phyloP scores from a whole-genome alignment of 2,329 filamentous ascomycete genomes.

The Penicillium polonicum region DNA sequence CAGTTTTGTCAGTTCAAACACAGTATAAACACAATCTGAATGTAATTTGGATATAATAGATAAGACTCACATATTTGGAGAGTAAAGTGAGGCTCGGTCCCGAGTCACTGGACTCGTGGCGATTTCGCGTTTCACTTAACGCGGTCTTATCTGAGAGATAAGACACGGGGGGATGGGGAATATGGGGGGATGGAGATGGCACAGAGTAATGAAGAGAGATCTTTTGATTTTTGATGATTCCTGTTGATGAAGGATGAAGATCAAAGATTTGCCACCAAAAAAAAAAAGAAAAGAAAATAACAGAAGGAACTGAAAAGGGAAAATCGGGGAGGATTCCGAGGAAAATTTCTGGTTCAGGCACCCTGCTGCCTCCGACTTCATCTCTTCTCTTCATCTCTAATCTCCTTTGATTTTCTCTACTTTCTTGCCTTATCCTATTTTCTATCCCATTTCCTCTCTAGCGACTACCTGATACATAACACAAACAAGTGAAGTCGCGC shows the following conservation, averaged over 20 bases:
- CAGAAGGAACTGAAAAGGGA: conserved; percentile 5
- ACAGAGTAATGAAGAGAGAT: not conserved
- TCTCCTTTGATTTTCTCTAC: not conserved
- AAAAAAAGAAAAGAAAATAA: not conserved
- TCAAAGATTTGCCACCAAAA: not conserved
- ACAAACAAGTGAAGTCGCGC: not conserved
- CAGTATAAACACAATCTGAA: not conserved
- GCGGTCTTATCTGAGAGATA: conserved; percentile 29
- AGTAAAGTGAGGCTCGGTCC: not conserved
- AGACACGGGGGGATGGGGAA: conserved; percentile 6
- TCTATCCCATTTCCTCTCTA: not conserved
- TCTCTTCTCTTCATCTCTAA: conserved; percentile 1
- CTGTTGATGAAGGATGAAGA: not conserved
- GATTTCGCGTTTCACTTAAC: conserved; percentile 46
- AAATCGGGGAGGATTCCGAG: conserved; percentile 7
- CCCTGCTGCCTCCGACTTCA: conserved; percentile 3
- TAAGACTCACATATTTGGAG: not conserved
- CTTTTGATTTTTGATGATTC: not conserved
- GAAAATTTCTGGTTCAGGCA: conserved; percentile 28
- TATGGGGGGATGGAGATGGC: not conserved
- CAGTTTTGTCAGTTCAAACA: not conserved
- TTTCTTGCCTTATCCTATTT: not conserved
- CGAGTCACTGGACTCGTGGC: conserved; percentile 36
- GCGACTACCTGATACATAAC: no score
- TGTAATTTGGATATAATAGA: not conserved